phyloP scores from a whole-genome alignment of 2,329 filamentous ascomycete genomes.

The Aspergillus calidoustus region DNA sequence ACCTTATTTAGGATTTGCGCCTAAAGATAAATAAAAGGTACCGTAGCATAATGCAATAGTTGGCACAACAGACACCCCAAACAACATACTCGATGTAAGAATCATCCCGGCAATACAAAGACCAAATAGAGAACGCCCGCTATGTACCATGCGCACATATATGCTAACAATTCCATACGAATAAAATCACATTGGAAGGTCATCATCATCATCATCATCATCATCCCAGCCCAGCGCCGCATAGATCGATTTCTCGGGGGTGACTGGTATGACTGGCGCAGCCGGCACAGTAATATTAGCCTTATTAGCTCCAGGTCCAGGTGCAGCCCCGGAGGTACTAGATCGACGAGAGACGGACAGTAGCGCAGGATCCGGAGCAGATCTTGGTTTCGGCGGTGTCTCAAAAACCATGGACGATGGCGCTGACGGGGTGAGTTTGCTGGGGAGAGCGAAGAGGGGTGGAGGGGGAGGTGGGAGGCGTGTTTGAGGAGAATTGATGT shows the following conservation, averaged over 20 bases:
- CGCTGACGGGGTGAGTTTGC: slow-evolving; percentile 8
- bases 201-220: slow-evolving; percentile 49
- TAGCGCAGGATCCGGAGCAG: slow-evolving; percentile 16
- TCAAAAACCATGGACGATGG: slow-evolving; percentile 33
- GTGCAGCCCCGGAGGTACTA: background rate
- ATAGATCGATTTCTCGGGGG: slow-evolving; percentile 47
- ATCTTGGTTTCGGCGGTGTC: slow-evolving; percentile 35
- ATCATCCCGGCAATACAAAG: background rate
- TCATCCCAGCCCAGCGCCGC: slow-evolving; percentile 52
- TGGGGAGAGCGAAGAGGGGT: slow-evolving; percentile 16
- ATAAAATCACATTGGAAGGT: slow-evolving; percentile 27
- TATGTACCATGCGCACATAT: background rate
- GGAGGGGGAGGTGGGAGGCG: slow-evolving; percentile 11
- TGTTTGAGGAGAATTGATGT: background rate
- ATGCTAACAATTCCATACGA: background rate
- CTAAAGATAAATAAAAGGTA: too few species aligned
- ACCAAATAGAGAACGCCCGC: slow-evolving; percentile 16
- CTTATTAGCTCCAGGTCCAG: background rate
- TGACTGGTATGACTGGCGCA: slow-evolving; percentile 30
- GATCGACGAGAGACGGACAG: background rate
- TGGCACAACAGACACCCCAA: too few species aligned
- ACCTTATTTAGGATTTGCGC: too few species aligned
- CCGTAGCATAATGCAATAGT: too few species aligned
- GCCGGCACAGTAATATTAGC: too few species aligned
- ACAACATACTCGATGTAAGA: too few species aligned